Evolutionary conservation across 148 eudicot species (phyloP).

Genomic region (Vaccinium macrocarpon): DNA sequence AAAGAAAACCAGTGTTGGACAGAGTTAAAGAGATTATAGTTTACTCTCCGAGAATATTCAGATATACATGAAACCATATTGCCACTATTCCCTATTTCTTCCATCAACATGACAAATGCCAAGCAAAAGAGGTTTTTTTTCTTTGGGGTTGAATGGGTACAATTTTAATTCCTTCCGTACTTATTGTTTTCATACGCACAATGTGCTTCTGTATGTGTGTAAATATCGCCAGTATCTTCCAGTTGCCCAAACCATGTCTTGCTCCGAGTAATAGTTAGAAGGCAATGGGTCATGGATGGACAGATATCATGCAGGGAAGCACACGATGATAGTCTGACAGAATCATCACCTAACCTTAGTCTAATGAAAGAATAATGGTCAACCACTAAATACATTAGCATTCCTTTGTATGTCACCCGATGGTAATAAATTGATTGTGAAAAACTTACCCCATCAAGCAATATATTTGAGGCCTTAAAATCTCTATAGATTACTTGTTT

Average conservation of each 20-base stretch:
- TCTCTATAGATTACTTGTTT: constrained; percentile 70
- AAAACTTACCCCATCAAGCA: constrained; percentile 70
- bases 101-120: neutral
- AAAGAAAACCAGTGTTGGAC: neutral
- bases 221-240: neutral
- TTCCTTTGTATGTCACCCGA: constrained; percentile 4
- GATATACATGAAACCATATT: neutral
- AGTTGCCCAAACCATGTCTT: neutral
- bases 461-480: constrained; percentile 77
- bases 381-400: constrained; percentile 7
- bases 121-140: neutral
- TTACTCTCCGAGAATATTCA: too few relatives aligned
- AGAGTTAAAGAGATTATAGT: neutral
- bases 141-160: neutral
- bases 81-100: neutral
- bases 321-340: neutral
- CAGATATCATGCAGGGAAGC: neutral
- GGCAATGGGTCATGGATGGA: neutral
- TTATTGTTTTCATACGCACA: neutral
- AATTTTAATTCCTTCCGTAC: neutral
- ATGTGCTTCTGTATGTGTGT: neutral
- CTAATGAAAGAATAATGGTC: neutral
- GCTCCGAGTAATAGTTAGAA: neutral
- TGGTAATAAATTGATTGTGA: neutral
- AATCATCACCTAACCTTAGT: neutral